Evolutionary conservation across 2,329 filamentous ascomycete species (phyloP).

Genomic region (Ophiosphaerella korrae): DNA sequence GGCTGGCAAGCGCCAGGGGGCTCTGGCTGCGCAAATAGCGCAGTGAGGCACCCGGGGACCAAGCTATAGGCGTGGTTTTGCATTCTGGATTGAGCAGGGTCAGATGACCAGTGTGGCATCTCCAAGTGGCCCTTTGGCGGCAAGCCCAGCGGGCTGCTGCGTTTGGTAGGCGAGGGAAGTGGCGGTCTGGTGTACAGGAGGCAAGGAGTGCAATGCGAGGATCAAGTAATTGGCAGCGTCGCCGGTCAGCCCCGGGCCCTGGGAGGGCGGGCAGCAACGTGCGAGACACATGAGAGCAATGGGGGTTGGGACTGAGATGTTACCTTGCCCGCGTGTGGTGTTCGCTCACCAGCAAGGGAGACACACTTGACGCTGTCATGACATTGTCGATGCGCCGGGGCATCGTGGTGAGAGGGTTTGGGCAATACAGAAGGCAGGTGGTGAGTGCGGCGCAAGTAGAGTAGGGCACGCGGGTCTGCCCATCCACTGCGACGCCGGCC

Average conservation of each 20-base stretch:
- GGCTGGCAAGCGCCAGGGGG: slow-evolving; percentile 33
- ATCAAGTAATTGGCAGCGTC: slow-evolving; percentile 20
- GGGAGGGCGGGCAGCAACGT: slow-evolving; percentile 39
- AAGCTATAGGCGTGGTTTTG: slow-evolving; percentile 31
- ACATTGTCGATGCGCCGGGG: slow-evolving; percentile 17
- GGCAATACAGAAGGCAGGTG: not conserved
- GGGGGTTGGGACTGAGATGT: slow-evolving; percentile 32
- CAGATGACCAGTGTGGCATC: slow-evolving; percentile 40
- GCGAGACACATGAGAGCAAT: slow-evolving; percentile 41
- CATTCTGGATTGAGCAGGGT: slow-evolving; percentile 32
- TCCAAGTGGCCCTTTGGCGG: slow-evolving; percentile 29
- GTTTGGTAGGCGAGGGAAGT: slow-evolving; percentile 23
- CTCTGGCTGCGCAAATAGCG: slow-evolving; percentile 23
- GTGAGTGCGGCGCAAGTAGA: too few species aligned
- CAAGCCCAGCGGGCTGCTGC: slow-evolving; percentile 25
- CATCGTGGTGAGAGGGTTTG: slow-evolving; percentile 18
- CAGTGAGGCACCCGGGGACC: slow-evolving; percentile 31
- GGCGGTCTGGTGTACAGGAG: slow-evolving; percentile 21
- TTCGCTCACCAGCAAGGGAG: slow-evolving; percentile 23
- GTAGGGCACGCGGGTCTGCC: too few species aligned
- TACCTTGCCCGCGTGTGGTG: slow-evolving; percentile 37
- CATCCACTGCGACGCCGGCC: too few species aligned
- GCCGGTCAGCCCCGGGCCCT: slow-evolving; percentile 34
- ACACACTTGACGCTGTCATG: slow-evolving; percentile 5
- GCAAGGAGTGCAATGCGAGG: slow-evolving; percentile 43